Evolutionary conservation across 306 rosid species (phyloP).

Genomic region (Carpinus fangiana): DNA sequence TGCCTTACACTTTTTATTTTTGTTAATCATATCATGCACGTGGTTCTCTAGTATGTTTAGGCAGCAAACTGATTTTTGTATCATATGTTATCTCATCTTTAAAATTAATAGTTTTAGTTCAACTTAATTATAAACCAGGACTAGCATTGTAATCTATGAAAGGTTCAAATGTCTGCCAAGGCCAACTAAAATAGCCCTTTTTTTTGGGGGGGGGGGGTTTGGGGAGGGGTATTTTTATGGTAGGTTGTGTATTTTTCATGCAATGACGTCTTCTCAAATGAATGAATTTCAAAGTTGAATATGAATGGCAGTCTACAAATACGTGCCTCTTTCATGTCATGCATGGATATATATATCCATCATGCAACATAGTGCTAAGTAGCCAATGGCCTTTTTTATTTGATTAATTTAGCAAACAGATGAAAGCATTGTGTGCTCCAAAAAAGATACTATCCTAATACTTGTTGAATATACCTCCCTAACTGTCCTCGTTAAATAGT

Average conservation of each 20-base stretch:
- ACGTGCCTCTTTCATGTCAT: neutral
- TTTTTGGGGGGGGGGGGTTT: too few relatives aligned
- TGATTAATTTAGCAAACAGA: neutral
- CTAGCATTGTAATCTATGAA: neutral
- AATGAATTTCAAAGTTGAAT: neutral
- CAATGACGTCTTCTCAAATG: neutral
- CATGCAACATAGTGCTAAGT: neutral
- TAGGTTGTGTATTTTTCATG: neutral
- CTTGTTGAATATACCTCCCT: neutral
- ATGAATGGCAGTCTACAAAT: neutral
- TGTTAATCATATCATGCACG: neutral
- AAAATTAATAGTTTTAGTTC: neutral
- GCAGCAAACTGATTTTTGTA: neutral
- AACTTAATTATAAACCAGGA: neutral
- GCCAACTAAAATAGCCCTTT: neutral
- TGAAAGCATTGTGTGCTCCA: neutral
- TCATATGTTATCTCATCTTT: neutral
- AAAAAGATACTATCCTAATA: neutral
- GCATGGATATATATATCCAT: neutral
- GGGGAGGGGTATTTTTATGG: neutral
- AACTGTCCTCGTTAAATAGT: neutral
- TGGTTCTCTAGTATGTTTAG: constrained; percentile 8
- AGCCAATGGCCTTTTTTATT: neutral
- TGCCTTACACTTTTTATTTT: constrained; percentile 18
- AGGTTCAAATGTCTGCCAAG: neutral